A percentile compares a stretch with the other conserved stretches of the same genome.
Evolutionary conservation across 176 grass and related monocot species (phyloP).

Genomic region (Triticum timopheevii): DNA sequence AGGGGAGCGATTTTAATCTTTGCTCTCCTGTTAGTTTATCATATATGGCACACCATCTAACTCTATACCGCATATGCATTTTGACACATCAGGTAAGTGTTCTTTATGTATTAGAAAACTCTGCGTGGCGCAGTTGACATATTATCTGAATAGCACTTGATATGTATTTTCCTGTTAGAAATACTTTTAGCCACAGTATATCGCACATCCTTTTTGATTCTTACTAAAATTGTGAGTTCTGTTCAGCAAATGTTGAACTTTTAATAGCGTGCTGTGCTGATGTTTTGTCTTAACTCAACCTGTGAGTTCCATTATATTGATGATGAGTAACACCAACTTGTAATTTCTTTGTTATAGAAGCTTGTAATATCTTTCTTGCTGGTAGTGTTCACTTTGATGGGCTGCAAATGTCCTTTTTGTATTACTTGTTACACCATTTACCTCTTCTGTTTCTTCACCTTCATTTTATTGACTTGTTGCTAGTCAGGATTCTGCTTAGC

Average conservation of each 20-base stretch:
- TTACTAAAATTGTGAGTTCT: not conserved
- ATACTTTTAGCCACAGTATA: not conserved
- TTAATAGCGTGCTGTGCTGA: not conserved
- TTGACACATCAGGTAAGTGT: not conserved
- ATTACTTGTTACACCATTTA: not conserved
- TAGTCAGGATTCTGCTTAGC: not conserved
- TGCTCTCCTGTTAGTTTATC: not conserved
- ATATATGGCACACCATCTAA: not conserved
- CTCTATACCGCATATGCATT: slow-evolving; percentile 1
- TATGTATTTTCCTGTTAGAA: not conserved
- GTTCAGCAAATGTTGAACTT: not conserved
- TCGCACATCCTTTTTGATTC: not conserved
- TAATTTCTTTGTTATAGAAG: not conserved
- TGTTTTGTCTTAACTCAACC: not conserved
- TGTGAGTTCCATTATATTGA: not conserved
- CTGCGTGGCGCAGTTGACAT: not conserved
- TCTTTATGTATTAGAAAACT: slow-evolving; percentile 14
- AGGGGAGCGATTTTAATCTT: not conserved
- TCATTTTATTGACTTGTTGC: not conserved
- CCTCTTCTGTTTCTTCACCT: not conserved
- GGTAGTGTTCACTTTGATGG: not conserved
- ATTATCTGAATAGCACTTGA: not conserved
- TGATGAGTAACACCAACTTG: not conserved
- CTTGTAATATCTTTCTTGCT: not conserved
- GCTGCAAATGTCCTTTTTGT: not conserved